Evolutionary conservation across 495 filamentous ascomycete species (phyloP).

Genomic region (Talaromyces nanjingensis): DNA sequence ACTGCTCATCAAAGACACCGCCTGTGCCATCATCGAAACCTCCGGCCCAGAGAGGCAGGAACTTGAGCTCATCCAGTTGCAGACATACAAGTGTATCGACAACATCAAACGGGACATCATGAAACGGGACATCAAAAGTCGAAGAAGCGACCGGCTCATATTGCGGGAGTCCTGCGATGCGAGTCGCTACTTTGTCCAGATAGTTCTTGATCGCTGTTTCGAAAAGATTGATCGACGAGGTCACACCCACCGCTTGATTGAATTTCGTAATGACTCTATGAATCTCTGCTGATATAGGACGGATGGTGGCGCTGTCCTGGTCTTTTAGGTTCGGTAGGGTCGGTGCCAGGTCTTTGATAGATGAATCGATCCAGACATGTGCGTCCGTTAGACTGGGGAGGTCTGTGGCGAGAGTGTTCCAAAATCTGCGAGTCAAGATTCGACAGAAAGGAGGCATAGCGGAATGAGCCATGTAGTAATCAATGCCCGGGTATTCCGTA

Average conservation of each 20-base stretch:
- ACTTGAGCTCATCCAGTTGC: slow-evolving; percentile 41
- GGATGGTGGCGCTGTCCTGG: slow-evolving; percentile 8
- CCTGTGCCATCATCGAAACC: slow-evolving; percentile 49
- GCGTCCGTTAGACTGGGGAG: neutral
- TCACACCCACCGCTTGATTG: neutral
- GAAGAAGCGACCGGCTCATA: neutral
- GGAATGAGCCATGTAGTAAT: slow-evolving; percentile 7
- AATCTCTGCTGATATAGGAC: neutral
- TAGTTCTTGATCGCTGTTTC: neutral
- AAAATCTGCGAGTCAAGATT: slow-evolving; percentile 29
- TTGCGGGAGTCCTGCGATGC: neutral
- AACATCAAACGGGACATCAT: slow-evolving; percentile 14
- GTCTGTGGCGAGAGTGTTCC: slow-evolving; percentile 15
- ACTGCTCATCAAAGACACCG: slow-evolving; percentile 39
- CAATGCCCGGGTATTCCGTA: slow-evolving; percentile 12
- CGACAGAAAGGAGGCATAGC: slow-evolving; percentile 19
- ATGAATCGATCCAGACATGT: neutral
- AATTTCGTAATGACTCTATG: neutral
- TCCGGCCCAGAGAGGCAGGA: slow-evolving; percentile 49
- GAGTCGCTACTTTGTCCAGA: neutral
- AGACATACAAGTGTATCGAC: slow-evolving; percentile 42
- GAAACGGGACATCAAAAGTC: slow-evolving; percentile 6
- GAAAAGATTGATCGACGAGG: no score
- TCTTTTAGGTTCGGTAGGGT: slow-evolving; percentile 5
- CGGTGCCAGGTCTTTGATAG: neutral